Conservation (phyloP, 139 green algal genomes). For the Axilococcus clingmanii region DNA sequence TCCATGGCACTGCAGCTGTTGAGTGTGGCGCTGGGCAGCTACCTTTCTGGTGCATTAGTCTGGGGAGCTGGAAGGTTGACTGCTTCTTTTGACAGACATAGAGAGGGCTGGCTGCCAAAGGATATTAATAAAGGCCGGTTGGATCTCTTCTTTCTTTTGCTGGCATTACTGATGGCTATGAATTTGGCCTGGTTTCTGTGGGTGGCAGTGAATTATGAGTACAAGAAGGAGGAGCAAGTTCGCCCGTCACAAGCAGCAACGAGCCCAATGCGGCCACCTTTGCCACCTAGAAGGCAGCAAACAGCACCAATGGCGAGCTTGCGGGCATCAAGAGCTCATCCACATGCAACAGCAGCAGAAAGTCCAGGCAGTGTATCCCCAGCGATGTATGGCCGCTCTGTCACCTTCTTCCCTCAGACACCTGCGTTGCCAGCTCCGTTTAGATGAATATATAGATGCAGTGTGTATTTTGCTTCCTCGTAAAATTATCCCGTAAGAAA, state of each 20-base stretch:
- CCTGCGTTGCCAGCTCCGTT: conserved; percentile 60
- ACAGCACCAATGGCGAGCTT: conserved; percentile 1
- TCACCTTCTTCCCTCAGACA: conserved; percentile 46
- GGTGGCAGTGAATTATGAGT: conserved; percentile 63
- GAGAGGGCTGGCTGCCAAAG: conserved; percentile 39
- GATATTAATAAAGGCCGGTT: conserved; percentile 61
- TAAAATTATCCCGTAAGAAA: neutral
- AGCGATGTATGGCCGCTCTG: conserved; percentile 27
- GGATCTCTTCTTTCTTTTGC: conserved; percentile 68
- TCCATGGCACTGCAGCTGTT: conserved; percentile 81
- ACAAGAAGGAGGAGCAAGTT: conserved; percentile 72
- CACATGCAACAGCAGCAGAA: conserved; percentile 9
- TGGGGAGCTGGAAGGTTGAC: conserved; percentile 20
- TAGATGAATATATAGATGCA: conserved; percentile 25
- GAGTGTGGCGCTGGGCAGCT: conserved; percentile 66
- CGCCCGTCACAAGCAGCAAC: conserved; percentile 10
- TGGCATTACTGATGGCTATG: conserved; percentile 47
- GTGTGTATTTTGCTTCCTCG: neutral
- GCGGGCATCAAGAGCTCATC: conserved; percentile 3
- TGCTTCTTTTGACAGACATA: neutral
- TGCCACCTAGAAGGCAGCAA: neutral
- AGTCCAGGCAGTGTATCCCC: conserved; percentile 3
- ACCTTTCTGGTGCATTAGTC: conserved; percentile 64
- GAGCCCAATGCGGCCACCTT: neutral
- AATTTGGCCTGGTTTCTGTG: conserved; percentile 54